Base-by-base conservation (phyloP, 345 rosid genomes). In the Erysimum cheiranthoides region DNA sequence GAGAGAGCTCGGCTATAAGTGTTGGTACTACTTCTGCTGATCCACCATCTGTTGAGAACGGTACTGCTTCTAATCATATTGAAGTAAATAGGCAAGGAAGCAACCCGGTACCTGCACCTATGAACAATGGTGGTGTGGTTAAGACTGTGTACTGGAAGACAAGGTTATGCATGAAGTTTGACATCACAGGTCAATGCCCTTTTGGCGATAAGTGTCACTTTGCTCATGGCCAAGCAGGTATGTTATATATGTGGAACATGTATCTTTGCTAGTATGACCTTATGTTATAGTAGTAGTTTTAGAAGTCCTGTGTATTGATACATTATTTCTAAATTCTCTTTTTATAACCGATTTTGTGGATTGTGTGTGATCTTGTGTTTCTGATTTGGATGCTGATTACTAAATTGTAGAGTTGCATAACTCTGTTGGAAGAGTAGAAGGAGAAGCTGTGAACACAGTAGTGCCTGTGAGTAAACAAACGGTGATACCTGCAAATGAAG, bases 161-260 rank as follows among this genome's bases (percentile, higher is more conserved):
- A 21, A 95, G 85, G 86, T 64, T 88, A 72, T 95, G 97, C 68
- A 82, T 80, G 30, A 92, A 92, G 82, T 95, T 86, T 86, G 90
- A 90, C 74, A 80, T 78, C 6, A 84, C 90, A 0, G 89, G 97
- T 63, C 96, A 89, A 10, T 92, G 99, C 54, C 96, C 92, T 61
- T 95, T 89, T 70, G 97, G 97, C 1, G 97, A 92, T 63, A 92
- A 89, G 65, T 92, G 99, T 51, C 91, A 90, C 87, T 95, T 88
- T 79, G 99, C 98, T 73, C 98, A 95, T 79, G 98, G 99, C 10
- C 87, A 79, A 79, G 76, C 96, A 81, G 98, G 99, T 95, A 78
- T 64, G 45, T 69, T 49, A 38, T 54, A 25, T 71, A 11, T 13
- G 12, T 13, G 14, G 27, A 35, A 10, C 25, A 36, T 60, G 7